A percentile compares a stretch with the other conserved stretches of the same genome.
phyloP scores from a whole-genome alignment of 2,329 filamentous ascomycete species.

The Pseudogymnoascus sp. region DNA sequence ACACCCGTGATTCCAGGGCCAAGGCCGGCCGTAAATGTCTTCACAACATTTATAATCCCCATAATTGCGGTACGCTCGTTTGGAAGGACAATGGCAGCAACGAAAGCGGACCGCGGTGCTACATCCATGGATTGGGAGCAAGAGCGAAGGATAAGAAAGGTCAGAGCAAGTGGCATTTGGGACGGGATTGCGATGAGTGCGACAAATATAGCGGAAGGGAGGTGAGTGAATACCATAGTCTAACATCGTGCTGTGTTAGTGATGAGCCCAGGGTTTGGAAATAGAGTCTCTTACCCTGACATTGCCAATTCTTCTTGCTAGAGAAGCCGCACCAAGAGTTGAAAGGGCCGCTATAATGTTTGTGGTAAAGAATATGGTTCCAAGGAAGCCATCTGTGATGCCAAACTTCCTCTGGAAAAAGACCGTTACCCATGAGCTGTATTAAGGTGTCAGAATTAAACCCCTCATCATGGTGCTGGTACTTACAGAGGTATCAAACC shows the following conservation, averaged over 20 bases:
- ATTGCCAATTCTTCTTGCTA: constrained; percentile 50
- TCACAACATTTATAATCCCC: constrained; percentile 61
- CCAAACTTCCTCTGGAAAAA: constrained; percentile 43
- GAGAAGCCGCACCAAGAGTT: constrained; percentile 43
- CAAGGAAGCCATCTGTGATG: constrained; percentile 41
- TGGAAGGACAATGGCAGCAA: constrained; percentile 55
- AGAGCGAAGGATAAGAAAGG: constrained; percentile 53
- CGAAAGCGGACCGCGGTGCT: constrained; percentile 60
- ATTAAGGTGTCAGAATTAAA: constrained; percentile 30
- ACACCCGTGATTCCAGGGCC: constrained; percentile 58
- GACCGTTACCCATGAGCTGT: constrained; percentile 48
- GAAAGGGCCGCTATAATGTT: constrained; percentile 43
- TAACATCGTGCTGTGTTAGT: constrained; percentile 21
- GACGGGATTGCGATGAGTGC: constrained; percentile 51
- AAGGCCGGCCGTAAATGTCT: constrained; percentile 53
- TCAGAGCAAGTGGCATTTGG: constrained; percentile 43
- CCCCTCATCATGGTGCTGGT: constrained; percentile 35
- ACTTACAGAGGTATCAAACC: constrained; percentile 57
- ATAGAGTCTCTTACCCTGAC: constrained; percentile 44
- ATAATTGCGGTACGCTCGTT: constrained; percentile 63
- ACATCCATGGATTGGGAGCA: constrained; percentile 61
- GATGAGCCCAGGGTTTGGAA: constrained; percentile 20
- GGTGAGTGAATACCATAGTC: constrained; percentile 69
- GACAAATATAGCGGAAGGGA: constrained; percentile 59
- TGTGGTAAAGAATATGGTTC: constrained; percentile 46